Conservation (phyloP, 192 early-diverging fungal genomes). For the Entomortierella lignicola region DNA sequence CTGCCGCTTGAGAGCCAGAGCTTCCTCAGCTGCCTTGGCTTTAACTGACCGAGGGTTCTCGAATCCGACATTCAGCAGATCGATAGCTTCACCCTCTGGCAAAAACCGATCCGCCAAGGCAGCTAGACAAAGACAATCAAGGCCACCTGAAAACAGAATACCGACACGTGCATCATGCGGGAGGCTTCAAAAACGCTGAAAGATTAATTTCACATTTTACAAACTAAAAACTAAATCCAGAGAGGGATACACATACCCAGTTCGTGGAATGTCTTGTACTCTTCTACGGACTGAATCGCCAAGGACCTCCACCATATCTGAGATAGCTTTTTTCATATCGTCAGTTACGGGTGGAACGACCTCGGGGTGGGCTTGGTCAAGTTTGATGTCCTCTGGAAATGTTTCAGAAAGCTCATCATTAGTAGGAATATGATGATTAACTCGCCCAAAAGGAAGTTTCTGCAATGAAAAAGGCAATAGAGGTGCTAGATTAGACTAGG, state of each 20-base stretch:
- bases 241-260: conserved; percentile 52
- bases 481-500: too few species aligned
- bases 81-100: conserved; percentile 80
- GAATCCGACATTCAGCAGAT: conserved; percentile 95
- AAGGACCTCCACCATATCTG: conserved; percentile 49
- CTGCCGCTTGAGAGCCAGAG: conserved; percentile 21
- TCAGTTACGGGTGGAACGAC: conserved; percentile 46
- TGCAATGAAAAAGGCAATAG: conserved; percentile 5
- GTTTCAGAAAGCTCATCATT: conserved; percentile 31
- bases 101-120: conserved; percentile 81
- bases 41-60: conserved; percentile 85
- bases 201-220: not conserved
- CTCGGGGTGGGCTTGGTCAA: conserved; percentile 32
- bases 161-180: conserved; percentile 67
- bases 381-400: conserved; percentile 35
- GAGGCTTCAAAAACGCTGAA: not conserved
- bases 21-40: conserved; percentile 54
- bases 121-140: conserved; percentile 93
- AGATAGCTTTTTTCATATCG: conserved; percentile 56
- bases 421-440: conserved; percentile 53
- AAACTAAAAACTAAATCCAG: not conserved
- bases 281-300: conserved; percentile 60
- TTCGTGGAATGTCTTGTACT: conserved; percentile 61
- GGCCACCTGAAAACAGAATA: conserved; percentile 92
- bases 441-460: conserved; percentile 59